These are phyloP conservation scores for Drechslerella coelobrocha DNA, from an alignment of 2,329 filamentous ascomycete species.

Conservation along the genomic window DNA sequence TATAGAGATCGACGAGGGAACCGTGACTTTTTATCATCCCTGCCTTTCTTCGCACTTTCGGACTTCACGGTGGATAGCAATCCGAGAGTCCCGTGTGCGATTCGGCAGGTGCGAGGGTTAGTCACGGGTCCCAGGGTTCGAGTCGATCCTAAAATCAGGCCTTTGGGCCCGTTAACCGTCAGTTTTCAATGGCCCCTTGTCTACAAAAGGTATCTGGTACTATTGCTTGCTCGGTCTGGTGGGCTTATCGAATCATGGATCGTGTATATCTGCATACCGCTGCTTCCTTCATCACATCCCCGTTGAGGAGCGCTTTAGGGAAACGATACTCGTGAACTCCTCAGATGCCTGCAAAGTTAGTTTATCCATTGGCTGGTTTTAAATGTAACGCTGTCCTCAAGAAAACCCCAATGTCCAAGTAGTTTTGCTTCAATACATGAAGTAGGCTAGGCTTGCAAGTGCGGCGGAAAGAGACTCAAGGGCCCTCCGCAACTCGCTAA, in stretches of 20 bases:
- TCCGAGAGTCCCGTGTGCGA: constrained; percentile 26
- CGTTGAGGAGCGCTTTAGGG: not conserved
- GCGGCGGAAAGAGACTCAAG: constrained; percentile 14
- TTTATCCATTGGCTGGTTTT: not conserved
- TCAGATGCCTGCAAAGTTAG: not conserved
- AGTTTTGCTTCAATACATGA: too few relatives aligned
- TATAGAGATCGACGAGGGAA: too few relatives aligned
- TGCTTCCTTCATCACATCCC: not conserved
- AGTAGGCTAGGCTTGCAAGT: too few relatives aligned
- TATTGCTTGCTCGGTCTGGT: too few relatives aligned
- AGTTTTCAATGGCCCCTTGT: too few relatives aligned
- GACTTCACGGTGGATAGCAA: constrained; percentile 16
- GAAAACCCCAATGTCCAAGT: too few relatives aligned
- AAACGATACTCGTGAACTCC: not conserved
- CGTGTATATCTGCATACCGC: not conserved
- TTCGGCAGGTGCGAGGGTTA: constrained; percentile 28
- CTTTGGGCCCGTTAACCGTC: too few relatives aligned
- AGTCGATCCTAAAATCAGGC: constrained; percentile 16
- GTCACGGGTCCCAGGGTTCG: not conserved
- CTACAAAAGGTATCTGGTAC: not conserved
- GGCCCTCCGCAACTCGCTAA: constrained; percentile 44
- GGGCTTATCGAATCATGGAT: not conserved
- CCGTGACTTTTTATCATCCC: not conserved
- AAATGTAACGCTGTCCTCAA: not conserved
- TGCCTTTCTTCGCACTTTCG: constrained; percentile 32